phyloP scores from a whole-genome alignment of 2,329 filamentous ascomycete species.

The Scorias spongiosa region DNA sequence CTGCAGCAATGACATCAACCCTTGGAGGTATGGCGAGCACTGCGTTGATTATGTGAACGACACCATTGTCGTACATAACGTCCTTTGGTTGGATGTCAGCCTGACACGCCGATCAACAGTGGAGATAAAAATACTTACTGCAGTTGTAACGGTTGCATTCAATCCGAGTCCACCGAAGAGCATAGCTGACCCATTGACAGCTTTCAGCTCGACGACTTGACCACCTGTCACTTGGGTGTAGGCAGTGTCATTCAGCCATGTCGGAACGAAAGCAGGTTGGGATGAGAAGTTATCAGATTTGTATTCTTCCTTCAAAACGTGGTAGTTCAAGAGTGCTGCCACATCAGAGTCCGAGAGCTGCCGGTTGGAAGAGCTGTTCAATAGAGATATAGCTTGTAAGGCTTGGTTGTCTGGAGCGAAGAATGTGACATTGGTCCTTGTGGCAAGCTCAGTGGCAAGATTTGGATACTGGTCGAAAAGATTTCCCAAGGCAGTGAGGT shows the following conservation, averaged over 20 bases:
- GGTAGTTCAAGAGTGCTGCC: constrained; percentile 39
- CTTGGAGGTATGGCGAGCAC: constrained; percentile 26
- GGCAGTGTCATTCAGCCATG: constrained; percentile 33
- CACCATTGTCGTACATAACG: constrained; percentile 13
- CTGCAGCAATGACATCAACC: constrained; percentile 17
- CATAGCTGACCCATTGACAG: constrained; percentile 26
- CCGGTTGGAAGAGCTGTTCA: constrained; percentile 17
- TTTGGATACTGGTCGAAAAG: constrained; percentile 24
- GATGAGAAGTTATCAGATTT: constrained; percentile 19
- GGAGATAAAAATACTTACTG: constrained; percentile 24
- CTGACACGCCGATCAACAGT: no score
- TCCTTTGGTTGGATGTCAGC: background rate
- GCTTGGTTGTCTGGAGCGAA: constrained; percentile 40
- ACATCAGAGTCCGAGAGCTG: constrained; percentile 10
- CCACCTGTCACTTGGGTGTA: constrained; percentile 46
- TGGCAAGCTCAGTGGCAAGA: constrained; percentile 23
- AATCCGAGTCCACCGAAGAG: constrained; percentile 35
- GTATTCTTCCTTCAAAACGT: constrained; percentile 41
- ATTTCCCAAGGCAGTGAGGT: constrained; percentile 19
- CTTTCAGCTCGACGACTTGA: constrained; percentile 36
- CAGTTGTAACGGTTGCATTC: constrained; percentile 32
- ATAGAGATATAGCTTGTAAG: constrained; percentile 5
- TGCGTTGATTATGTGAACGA: constrained; percentile 32
- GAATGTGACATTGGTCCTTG: constrained; percentile 38
- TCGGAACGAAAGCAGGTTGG: constrained; percentile 29